Evolutionary conservation across 495 filamentous ascomycete species (phyloP).

Genomic region (Aspergillus incahuasiensis): DNA sequence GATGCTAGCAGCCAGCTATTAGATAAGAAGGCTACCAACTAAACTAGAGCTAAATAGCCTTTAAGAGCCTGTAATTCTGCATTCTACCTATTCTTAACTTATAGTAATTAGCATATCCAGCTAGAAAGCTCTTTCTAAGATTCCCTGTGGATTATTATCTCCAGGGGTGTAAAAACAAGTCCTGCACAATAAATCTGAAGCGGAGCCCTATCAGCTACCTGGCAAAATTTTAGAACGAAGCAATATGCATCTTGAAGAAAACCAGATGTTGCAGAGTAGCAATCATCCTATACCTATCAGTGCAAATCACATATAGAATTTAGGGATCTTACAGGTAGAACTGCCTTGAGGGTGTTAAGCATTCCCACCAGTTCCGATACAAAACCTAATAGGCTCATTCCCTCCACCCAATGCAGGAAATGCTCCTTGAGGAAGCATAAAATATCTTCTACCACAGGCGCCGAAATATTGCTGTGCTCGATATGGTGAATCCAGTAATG

Average conservation of each 20-base stretch:
- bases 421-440: constrained; percentile 34
- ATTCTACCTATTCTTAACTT: not conserved
- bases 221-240: not conserved
- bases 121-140: not conserved
- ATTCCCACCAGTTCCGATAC: constrained; percentile 19
- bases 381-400: constrained; percentile 30
- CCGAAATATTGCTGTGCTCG: constrained; percentile 20
- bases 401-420: constrained; percentile 48
- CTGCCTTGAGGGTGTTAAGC: not conserved
- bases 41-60: not conserved
- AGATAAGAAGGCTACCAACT: not conserved
- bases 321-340: not conserved
- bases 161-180: not conserved
- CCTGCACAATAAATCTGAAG: constrained; percentile 4
- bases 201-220: not conserved
- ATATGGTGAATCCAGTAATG: constrained; percentile 45
- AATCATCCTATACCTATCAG: not conserved
- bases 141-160: not conserved
- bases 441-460: constrained; percentile 21
- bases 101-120: not conserved
- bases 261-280: not conserved
- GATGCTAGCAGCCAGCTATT: not conserved
- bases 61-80: constrained; percentile 2
- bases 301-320: not conserved
- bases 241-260: not conserved